Conservation (phyloP, 768 basidiomycete genomes). For the Clathrus columnatus region DNA sequence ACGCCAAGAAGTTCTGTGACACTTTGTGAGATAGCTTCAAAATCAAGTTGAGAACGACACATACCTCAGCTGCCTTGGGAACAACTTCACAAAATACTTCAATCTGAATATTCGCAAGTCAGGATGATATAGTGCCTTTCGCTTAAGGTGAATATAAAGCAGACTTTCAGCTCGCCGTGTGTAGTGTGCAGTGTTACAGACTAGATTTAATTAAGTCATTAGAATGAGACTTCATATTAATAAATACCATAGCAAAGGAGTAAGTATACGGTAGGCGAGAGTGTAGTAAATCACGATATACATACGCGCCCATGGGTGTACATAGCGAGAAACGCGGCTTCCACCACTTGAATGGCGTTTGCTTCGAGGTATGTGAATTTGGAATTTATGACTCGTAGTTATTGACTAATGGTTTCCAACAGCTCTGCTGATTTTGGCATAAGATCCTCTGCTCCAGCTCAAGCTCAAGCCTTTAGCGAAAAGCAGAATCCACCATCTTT, state of each 20-base stretch:
- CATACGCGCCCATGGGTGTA: conserved; percentile 3
- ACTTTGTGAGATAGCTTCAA: neutral
- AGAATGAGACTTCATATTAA: neutral
- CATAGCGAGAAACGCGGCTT: neutral
- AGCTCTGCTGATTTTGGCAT: conserved; percentile 6
- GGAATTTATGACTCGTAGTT: neutral
- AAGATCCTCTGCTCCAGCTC: neutral
- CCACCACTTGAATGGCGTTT: neutral
- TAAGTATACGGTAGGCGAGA: neutral
- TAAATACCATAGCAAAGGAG: no score
- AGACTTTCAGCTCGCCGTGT: conserved; percentile 91
- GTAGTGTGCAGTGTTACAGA: conserved; percentile 92
- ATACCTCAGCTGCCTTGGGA: conserved; percentile 88
- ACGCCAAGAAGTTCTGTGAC: conserved; percentile 83
- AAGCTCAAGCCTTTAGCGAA: neutral
- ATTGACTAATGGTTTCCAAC: neutral
- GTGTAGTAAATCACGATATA: neutral
- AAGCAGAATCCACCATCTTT: neutral
- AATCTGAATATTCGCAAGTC: conserved; percentile 43
- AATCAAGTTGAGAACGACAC: conserved; percentile 2
- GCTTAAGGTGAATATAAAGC: conserved; percentile 9
- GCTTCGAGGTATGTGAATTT: neutral
- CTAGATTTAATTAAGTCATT: conserved; percentile 32
- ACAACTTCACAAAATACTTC: conserved; percentile 97
- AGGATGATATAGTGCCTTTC: neutral